These are phyloP conservation scores for Paraglomus brasilianum DNA, from an alignment of 192 early-diverging fungal species.

Conservation along the genomic window DNA sequence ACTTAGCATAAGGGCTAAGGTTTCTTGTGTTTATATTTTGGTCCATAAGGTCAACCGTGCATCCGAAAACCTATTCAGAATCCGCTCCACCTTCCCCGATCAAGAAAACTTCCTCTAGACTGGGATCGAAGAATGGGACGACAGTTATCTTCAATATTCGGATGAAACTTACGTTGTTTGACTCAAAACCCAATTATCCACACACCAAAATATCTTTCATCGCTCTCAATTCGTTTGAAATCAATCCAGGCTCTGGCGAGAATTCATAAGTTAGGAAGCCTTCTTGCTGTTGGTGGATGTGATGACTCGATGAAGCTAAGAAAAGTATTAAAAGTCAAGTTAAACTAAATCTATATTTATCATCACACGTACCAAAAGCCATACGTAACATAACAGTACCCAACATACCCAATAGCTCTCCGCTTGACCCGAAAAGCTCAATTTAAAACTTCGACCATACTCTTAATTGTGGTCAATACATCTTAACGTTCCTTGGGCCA, in stretches of 20 bases:
- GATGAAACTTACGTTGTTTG: constrained; percentile 57
- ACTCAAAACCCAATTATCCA: constrained; percentile 70
- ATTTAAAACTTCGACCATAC: constrained; percentile 69
- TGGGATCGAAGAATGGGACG: not conserved
- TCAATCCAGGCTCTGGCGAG: constrained; percentile 43
- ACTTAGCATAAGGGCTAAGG: no score
- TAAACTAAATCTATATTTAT: not conserved
- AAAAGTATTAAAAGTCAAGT: not conserved
- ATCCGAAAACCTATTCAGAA: no score
- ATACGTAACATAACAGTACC: constrained; percentile 5
- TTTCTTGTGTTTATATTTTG: no score
- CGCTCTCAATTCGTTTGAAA: constrained; percentile 57
- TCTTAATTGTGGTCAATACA: constrained; percentile 58
- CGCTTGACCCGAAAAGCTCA: constrained; percentile 48
- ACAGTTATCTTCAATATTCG: no score
- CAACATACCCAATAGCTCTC: constrained; percentile 50
- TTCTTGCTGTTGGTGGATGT: constrained; percentile 48
- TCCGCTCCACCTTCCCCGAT: constrained; percentile 51
- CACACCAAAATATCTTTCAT: constrained; percentile 57
- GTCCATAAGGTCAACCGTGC: no score
- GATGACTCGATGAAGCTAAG: constrained; percentile 39
- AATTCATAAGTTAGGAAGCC: constrained; percentile 65
- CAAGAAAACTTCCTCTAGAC: constrained; percentile 73
- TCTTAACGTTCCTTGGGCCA: constrained; percentile 68
- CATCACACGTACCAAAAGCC: not conserved